Evolutionary conservation across 2,329 filamentous ascomycete species (phyloP).

Genomic region (Ophiostoma perfectum): DNA sequence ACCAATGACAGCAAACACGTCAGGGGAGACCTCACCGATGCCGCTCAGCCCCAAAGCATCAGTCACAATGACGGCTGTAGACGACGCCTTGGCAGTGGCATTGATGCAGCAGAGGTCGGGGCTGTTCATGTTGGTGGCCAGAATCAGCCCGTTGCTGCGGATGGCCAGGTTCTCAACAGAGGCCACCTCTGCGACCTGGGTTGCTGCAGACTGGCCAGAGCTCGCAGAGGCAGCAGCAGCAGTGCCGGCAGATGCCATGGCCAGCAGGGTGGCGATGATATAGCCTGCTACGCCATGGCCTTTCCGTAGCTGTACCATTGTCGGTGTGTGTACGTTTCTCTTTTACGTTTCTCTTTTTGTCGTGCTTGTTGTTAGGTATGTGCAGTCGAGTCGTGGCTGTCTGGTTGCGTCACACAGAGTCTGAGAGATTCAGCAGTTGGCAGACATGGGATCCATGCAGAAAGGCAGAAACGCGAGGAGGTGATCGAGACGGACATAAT

Average conservation of each 20-base stretch:
- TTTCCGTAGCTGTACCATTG: not conserved
- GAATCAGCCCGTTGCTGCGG: slow-evolving; percentile 32
- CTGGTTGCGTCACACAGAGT: no score
- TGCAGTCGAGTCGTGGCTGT: no score
- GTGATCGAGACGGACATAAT: no score
- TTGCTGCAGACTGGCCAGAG: not conserved
- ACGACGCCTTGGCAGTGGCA: not conserved
- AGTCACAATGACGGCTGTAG: not conserved
- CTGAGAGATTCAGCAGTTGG: no score
- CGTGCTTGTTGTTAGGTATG: no score
- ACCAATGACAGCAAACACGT: not conserved
- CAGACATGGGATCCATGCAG: no score
- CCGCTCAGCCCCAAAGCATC: not conserved
- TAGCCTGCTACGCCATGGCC: not conserved
- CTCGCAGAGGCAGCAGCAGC: not conserved
- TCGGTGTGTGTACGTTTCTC: not conserved
- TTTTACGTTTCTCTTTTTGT: not conserved
- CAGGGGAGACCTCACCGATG: not conserved
- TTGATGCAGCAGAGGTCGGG: slow-evolving; percentile 24
- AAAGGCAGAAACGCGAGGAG: no score
- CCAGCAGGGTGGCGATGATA: not conserved
- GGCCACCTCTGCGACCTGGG: not conserved
- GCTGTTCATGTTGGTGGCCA: slow-evolving; percentile 35
- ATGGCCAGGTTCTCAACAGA: slow-evolving; percentile 34
- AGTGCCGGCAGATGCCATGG: not conserved